Evolutionary conservation across 306 rosid species (phyloP), one percentile per base, ranked within the genome.

Genomic region (Trichosanthes truncata): DNA sequence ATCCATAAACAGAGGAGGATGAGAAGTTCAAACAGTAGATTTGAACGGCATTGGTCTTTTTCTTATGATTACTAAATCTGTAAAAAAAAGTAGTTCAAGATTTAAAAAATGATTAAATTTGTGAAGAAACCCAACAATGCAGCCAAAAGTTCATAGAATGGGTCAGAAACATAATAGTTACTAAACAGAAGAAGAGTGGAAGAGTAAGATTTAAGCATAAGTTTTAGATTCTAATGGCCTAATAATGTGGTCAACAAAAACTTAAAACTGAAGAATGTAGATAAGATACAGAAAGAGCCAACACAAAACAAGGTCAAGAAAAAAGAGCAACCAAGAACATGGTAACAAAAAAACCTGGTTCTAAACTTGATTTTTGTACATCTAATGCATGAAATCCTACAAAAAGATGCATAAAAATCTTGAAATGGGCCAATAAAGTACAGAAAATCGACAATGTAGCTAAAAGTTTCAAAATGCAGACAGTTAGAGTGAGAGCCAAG

Each of bases 241-340:
- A 26, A 72, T 72, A 25, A 67, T 67, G 18, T 26, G 41, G 53
- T 26, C 62, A 49, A 74, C 62, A 33, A 74, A 48, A 51, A 33
- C 78, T 31, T 29, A 17, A 73, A 73, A 17, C 59, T 73, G 78
- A 73, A 73, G 62, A 74, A 55, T 74, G 60, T 73, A 71, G 51
- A 14, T n/a, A 40, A 13, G 29, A 14, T n/a, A 40, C 29, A 14
- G 13, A 45, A 1, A 68, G 55, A 38, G 15, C 51, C 41, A 9
- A 9, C 2, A 67, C n/a, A 13, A 45, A 71, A 71, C n/a, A 23
- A 43, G 52, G 41, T 17, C 56, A 15, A 26, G 77, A 73, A 73
- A 6, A 45, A 10, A 26, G 60, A 48, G 77, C 15, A 29, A 25
- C 36, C 76, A 69, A 71, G 56, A 71, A 71, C 76, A 71, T 11